These are phyloP conservation scores for Stagonosporopsis vannaccii DNA, from an alignment of 2,329 filamentous ascomycete species.

Conservation along the genomic window DNA sequence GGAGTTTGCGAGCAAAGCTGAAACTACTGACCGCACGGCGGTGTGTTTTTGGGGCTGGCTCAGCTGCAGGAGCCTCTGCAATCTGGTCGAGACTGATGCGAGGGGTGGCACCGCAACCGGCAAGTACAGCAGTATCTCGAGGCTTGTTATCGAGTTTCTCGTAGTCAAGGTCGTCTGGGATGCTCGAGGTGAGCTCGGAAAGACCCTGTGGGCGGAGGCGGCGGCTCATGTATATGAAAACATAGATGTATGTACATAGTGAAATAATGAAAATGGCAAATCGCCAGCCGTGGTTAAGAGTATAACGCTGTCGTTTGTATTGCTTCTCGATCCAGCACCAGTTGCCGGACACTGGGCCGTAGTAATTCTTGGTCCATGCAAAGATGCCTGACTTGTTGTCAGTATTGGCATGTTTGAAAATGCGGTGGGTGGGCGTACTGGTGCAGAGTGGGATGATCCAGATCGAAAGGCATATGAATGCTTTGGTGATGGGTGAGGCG, in stretches of 20 bases:
- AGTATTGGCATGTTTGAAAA: neutral
- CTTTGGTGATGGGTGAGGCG: conserved; percentile 35
- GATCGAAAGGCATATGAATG: conserved; percentile 48
- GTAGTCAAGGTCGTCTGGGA: conserved; percentile 1
- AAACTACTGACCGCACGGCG: conserved; percentile 12
- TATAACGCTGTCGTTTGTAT: conserved; percentile 53
- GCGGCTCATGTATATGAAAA: conserved; percentile 48
- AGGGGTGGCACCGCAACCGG: conserved; percentile 12
- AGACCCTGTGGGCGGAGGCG: conserved; percentile 19
- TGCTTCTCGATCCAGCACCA: conserved; percentile 58
- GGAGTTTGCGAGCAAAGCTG: conserved; percentile 5
- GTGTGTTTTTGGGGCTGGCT: neutral
- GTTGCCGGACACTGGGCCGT: conserved; percentile 54
- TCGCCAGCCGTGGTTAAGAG: conserved; percentile 56
- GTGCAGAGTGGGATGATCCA: conserved; percentile 54
- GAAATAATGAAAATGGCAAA: conserved; percentile 53
- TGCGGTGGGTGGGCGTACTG: conserved; percentile 24
- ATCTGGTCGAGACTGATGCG: conserved; percentile 2
- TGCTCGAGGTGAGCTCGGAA: conserved; percentile 9
- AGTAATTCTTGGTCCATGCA: conserved; percentile 14
- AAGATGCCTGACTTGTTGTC: conserved; percentile 4
- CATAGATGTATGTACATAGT: conserved; percentile 53
- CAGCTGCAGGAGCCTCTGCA: neutral
- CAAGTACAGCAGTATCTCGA: conserved; percentile 11
- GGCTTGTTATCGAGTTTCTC: neutral